phyloP scores from a whole-genome alignment of 2,329 filamentous ascomycete species.

The Colletotrichum sp. region DNA sequence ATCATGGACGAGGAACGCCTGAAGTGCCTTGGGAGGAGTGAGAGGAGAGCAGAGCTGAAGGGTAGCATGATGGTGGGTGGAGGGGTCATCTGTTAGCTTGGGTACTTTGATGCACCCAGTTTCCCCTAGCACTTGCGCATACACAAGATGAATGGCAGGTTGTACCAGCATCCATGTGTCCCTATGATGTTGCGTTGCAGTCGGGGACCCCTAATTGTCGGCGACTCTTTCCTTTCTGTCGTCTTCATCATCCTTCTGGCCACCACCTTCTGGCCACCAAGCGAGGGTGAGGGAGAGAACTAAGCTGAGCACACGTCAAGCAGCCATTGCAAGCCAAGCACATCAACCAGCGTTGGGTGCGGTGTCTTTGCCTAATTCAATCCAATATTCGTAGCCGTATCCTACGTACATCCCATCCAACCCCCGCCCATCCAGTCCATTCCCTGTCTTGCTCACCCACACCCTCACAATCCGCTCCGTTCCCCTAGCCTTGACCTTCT shows the following conservation, averaged over 20 bases:
- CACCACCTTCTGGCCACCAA: not conserved
- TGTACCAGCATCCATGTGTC: not conserved
- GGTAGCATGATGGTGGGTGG: not conserved
- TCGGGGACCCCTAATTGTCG: not conserved
- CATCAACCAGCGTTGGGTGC: not conserved
- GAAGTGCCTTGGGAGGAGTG: not conserved
- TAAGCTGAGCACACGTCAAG: not conserved
- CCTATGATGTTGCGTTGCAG: not conserved
- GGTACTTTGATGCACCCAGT: not conserved
- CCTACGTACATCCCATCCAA: not conserved
- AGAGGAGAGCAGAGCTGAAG: not conserved
- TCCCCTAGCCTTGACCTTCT: not conserved
- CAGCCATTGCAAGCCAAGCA: not conserved
- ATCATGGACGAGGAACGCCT: not conserved
- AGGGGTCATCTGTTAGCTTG: not conserved
- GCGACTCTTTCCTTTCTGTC: not conserved
- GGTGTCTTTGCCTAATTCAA: constrained; percentile 1
- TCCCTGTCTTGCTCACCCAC: constrained; percentile 1
- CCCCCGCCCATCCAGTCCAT: not conserved
- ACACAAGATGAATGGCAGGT: not conserved
- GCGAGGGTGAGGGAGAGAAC: not conserved
- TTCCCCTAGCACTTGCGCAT: not conserved
- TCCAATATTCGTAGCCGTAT: not conserved
- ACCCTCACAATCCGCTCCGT: not conserved
- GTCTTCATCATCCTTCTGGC: not conserved